Base-by-base conservation (phyloP, 345 rosid species). In the Psidium guajava region DNA sequence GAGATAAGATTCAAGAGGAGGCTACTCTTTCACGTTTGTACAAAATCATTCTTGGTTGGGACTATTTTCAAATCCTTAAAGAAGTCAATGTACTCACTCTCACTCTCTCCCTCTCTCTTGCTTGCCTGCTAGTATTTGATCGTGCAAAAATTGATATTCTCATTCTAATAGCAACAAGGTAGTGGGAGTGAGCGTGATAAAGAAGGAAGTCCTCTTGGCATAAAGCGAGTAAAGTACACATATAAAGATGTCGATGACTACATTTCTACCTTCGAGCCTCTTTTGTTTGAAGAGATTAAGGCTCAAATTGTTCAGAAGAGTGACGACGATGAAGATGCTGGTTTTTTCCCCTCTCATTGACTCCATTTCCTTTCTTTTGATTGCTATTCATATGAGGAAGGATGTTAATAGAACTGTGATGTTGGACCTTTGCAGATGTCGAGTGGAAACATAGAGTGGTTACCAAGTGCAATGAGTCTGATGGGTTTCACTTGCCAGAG, bases 261-360 rank as follows among this genome's bases (percentile, higher is more conserved):
- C 84, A 89, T 95, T 44, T 91, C 93, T 50, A 94, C 97, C 84
- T 93, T 94, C 87, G 99, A 97, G 91, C 97, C 98, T 4, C 93
- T 97, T 40, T 90, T 97, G 85, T 93, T 97, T 51, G 99, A 97
- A 88, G 99, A 97, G 91, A 96, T 94, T 47, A 97, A 95, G 89
- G 95, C 99, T 90, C 98, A 95, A 64, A 94, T 97, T 86, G 88
- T 92, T 85, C 99, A 93, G 88, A 94, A 86, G 83, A 92, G 90
- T 84, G 98, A 95, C 56, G 92, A 87, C 14, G 98, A 94, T 89
- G 95, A 95, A 93, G 97, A 98, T 95, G 82, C 83, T 64, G 82
- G 83, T 85, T 84, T 40, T 81, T 83, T 36, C 14, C 80, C 58
- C 28, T 58, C 64, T 56, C 49, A 50, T 25, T 6, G 12, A 16